These are phyloP conservation scores for Lasiodiplodia citricola DNA, from an alignment of 2,329 filamentous ascomycete species.

Conservation along the genomic window DNA sequence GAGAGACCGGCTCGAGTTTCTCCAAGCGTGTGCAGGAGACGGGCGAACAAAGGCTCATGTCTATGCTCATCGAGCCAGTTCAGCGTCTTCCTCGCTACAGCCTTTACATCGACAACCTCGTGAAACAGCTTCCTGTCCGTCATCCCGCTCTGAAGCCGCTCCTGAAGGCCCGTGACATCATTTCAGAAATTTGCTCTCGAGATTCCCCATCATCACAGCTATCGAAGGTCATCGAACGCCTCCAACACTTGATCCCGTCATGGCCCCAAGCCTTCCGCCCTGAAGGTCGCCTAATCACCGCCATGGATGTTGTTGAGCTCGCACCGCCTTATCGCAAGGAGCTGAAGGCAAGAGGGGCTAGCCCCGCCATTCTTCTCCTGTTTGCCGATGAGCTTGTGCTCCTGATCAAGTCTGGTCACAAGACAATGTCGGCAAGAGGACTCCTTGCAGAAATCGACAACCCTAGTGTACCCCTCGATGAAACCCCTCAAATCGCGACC, in stretches of 20 bases:
- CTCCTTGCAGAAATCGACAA: constrained; percentile 86
- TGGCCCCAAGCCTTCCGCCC: constrained; percentile 78
- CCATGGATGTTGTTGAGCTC: constrained; percentile 79
- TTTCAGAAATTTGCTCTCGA: constrained; percentile 95
- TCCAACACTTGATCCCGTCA: constrained; percentile 76
- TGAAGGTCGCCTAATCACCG: constrained; percentile 78
- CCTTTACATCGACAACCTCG: constrained; percentile 93
- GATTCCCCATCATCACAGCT: constrained; percentile 74
- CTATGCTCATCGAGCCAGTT: constrained; percentile 92
- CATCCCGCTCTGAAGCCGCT: constrained; percentile 84
- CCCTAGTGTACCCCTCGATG: constrained; percentile 60
- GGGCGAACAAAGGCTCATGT: constrained; percentile 89
- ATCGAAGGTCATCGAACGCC: constrained; percentile 72
- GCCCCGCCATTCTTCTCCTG: constrained; percentile 74
- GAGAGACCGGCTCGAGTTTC: constrained; percentile 79
- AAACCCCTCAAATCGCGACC: constrained; percentile 25
- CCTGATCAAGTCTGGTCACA: constrained; percentile 70
- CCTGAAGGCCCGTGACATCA: constrained; percentile 87
- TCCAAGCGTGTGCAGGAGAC: constrained; percentile 78
- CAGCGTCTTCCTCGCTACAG: constrained; percentile 94
- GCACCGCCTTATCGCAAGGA: constrained; percentile 70
- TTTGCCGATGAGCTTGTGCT: constrained; percentile 84
- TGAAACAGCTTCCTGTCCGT: constrained; percentile 80
- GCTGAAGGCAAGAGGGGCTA: constrained; percentile 45
- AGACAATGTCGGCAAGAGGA: constrained; percentile 72